phyloP scores from a whole-genome alignment of 2,329 filamentous ascomycete species.

The Trichoderma hamatum region DNA sequence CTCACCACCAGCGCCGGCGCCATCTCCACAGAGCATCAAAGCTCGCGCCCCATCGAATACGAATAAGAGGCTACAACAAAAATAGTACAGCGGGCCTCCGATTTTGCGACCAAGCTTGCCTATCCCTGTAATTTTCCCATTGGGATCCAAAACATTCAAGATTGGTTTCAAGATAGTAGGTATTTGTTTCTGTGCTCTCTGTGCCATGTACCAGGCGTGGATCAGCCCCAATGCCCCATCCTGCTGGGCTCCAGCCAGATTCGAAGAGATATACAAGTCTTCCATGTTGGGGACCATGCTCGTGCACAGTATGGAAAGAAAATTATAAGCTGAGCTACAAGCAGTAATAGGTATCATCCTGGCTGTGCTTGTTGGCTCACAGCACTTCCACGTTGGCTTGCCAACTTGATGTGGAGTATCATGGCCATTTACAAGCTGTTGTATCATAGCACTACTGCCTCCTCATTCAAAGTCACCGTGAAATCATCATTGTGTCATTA shows the following conservation, averaged over 20 bases:
- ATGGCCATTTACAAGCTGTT: background rate
- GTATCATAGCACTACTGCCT: background rate
- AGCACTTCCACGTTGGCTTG: background rate
- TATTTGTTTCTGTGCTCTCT: background rate
- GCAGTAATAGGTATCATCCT: background rate
- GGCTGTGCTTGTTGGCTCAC: background rate
- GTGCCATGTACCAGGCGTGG: background rate
- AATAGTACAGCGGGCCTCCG: background rate
- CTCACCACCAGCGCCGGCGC: background rate
- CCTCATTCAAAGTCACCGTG: background rate
- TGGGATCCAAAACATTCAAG: background rate
- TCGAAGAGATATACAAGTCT: background rate
- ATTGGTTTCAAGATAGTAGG: too few species aligned
- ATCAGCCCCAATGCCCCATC: too few species aligned
- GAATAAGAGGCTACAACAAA: background rate
- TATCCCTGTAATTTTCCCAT: background rate
- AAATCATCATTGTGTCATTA: conserved; percentile 29
- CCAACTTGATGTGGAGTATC: background rate
- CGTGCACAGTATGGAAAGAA: background rate
- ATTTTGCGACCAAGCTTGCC: background rate
- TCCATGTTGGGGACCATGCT: too few species aligned
- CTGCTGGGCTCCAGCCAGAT: too few species aligned
- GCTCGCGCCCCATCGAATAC: background rate
- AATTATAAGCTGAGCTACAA: background rate
- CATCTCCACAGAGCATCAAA: background rate